Evolutionary conservation across 257 asterid species (phyloP).

Genomic region (Solanum commersonii): DNA sequence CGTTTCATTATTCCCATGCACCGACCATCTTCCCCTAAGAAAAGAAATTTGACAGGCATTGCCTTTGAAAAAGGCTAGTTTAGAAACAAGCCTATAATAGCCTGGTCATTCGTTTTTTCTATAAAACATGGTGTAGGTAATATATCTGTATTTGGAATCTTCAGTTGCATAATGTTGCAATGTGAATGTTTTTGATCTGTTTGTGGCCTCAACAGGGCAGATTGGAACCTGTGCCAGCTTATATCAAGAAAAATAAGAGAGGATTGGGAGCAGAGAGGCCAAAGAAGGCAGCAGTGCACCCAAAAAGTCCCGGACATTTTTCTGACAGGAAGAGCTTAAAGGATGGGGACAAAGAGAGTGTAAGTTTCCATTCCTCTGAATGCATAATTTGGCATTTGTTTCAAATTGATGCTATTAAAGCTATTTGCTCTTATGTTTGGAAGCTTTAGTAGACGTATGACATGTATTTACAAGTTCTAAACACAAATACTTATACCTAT

Average conservation of each 20-base stretch:
- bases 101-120: not conserved
- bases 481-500: not conserved
- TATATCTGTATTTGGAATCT: not conserved
- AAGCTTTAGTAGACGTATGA: not conserved
- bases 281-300: constrained; percentile 23
- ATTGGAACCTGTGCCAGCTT: constrained; percentile 70
- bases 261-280: constrained; percentile 84
- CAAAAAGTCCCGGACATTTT: not conserved
- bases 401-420: not conserved
- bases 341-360: constrained; percentile 25
- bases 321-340: not conserved
- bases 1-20: not conserved
- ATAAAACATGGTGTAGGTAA: not conserved
- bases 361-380: constrained; percentile 12
- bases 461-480: not conserved
- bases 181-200: not conserved
- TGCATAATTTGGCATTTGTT: not conserved
- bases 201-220: constrained; percentile 53
- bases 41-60: not conserved
- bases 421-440: not conserved
- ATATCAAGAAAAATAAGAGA: constrained; percentile 61
- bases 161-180: not conserved
- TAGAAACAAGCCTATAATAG: not conserved
- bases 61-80: not conserved
- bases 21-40: not conserved